These are phyloP conservation scores for Entomortierella lignicola DNA, from an alignment of 192 early-diverging fungal species.

Conservation along the genomic window DNA sequence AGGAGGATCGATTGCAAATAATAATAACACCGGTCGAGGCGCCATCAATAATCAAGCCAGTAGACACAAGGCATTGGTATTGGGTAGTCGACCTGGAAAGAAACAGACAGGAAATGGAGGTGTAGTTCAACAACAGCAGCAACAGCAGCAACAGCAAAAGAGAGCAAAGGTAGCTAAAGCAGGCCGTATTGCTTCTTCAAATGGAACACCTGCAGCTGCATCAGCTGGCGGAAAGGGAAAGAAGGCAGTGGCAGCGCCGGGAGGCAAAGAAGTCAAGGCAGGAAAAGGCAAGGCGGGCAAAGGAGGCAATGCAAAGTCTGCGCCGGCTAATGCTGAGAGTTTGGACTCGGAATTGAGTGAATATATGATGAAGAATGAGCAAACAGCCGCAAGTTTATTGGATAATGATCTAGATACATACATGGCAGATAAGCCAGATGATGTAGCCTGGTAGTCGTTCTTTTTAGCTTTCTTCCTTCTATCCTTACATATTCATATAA, in stretches of 20 bases:
- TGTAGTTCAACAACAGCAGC: not conserved
- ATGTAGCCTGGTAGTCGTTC: conserved; percentile 14
- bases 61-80: conserved; percentile 32
- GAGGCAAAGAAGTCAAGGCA: not conserved
- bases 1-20: conserved; percentile 1
- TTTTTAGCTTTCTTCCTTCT: not conserved
- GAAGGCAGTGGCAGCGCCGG: not conserved
- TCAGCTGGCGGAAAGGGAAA: not conserved
- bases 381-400: conserved; percentile 40
- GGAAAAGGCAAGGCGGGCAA: not conserved
- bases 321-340: conserved; percentile 7
- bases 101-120: conserved; percentile 8
- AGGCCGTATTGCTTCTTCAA: not conserved
- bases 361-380: conserved; percentile 52
- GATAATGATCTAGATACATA: conserved; percentile 56
- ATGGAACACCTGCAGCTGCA: not conserved
- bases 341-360: conserved; percentile 45
- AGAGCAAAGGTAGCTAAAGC: not conserved
- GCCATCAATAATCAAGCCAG: conserved; percentile 6
- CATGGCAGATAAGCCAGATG: conserved; percentile 44
- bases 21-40: no score
- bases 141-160: not conserved
- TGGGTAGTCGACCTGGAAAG: conserved; percentile 28
- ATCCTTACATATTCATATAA: no score
- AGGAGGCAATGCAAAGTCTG: conserved; percentile 9